phyloP scores from a whole-genome alignment of 345 rosid species.

The Hibiscus syriacus region DNA sequence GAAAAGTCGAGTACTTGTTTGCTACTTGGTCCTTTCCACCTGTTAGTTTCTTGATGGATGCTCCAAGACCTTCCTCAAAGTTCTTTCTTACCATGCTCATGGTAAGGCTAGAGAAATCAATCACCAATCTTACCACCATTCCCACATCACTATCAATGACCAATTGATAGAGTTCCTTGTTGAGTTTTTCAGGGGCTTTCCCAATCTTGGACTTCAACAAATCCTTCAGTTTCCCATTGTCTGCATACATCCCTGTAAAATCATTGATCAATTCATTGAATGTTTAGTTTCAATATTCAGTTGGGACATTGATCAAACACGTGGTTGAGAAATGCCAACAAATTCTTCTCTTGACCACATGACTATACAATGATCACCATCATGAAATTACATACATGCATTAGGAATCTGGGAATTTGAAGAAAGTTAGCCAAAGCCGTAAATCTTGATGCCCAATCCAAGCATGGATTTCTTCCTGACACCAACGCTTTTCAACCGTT shows the following conservation, averaged over 20 bases:
- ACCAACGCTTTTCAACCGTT: constrained; percentile 27
- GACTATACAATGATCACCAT: neutral
- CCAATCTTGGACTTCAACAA: constrained; percentile 25
- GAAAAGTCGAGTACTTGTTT: constrained; percentile 15
- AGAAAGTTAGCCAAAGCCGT: constrained; percentile 29
- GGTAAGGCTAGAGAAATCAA: constrained; percentile 35
- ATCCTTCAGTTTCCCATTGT: constrained; percentile 34
- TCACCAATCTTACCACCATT: constrained; percentile 33
- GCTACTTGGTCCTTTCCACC: constrained; percentile 36
- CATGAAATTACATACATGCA: neutral
- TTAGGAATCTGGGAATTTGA: neutral
- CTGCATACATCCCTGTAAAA: constrained; percentile 34
- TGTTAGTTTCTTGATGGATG: constrained; percentile 32
- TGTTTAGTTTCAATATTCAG: no score
- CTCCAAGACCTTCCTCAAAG: constrained; percentile 38
- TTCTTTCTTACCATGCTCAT: constrained; percentile 45
- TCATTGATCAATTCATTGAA: no score
- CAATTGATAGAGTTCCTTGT: constrained; percentile 35
- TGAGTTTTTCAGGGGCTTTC: constrained; percentile 29
- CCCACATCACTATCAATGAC: no score
- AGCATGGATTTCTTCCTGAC: constrained; percentile 40
- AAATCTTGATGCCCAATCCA: constrained; percentile 37
- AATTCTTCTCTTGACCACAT: no score
- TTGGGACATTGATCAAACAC: no score
- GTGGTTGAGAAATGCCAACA: no score